These are phyloP conservation scores for Solanum chilense DNA, from an alignment of 257 asterid genomes.

Conservation along the genomic window DNA sequence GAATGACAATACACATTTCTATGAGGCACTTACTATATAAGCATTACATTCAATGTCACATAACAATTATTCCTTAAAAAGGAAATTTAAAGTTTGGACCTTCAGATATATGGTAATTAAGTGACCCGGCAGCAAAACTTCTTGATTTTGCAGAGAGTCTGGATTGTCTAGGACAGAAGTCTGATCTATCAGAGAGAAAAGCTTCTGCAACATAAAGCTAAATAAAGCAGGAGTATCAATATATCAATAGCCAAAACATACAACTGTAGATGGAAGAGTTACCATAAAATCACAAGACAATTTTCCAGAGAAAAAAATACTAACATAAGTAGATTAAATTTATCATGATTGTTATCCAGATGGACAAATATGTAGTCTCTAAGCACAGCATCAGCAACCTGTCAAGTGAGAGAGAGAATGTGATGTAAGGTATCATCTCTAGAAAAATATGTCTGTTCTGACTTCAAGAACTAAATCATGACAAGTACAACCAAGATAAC, in stretches of 20 bases:
- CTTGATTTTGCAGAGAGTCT: conserved; percentile 92
- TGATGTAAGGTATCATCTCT: background rate
- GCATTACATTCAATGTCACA: background rate
- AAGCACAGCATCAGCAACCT: conserved; percentile 79
- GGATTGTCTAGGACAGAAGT: conserved; percentile 89
- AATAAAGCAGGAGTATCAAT: conserved; percentile 14
- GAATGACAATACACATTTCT: background rate
- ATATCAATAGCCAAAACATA: background rate
- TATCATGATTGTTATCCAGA: conserved; percentile 78
- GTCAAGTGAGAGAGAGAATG: conserved; percentile 5
- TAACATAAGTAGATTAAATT: conserved; percentile 85
- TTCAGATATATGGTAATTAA: conserved; percentile 79
- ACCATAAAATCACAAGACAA: background rate
- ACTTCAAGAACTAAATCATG: background rate
- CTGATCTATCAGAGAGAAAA: conserved; percentile 90
- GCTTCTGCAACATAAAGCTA: conserved; percentile 97
- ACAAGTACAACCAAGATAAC: background rate
- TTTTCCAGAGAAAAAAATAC: conserved; percentile 14
- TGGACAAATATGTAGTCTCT: conserved; percentile 82
- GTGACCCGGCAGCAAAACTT: conserved; percentile 93
- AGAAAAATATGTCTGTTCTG: background rate
- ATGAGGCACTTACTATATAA: background rate
- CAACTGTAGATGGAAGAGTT: background rate
- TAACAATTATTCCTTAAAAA: background rate
- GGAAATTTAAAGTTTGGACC: conserved; percentile 28